Percentiles rank a stretch among this genome's conserved stretches.
phyloP scores from a whole-genome alignment of 192 early-diverging fungal species.

The Backusella morwellensis region DNA sequence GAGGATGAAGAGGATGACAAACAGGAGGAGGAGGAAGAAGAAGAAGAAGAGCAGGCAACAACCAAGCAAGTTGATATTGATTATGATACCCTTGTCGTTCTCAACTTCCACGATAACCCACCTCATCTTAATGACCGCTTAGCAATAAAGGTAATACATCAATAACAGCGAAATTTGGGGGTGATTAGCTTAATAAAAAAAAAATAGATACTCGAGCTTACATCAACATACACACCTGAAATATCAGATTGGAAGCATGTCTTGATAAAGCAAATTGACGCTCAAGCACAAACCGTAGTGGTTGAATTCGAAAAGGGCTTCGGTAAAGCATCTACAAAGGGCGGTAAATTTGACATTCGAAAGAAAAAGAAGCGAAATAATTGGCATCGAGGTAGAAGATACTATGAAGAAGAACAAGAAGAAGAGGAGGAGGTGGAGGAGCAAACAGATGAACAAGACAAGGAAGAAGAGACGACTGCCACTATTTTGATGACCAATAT shows the following conservation, averaged over 20 bases:
- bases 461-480: not conserved
- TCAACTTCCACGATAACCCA: not conserved
- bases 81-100: not conserved
- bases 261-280: not conserved
- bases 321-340: slow-evolving; percentile 7
- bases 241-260: slow-evolving; percentile 10
- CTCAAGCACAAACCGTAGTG: not conserved
- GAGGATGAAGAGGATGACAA: not conserved
- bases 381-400: not conserved
- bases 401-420: not conserved
- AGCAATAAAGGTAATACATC: slow-evolving; percentile 3
- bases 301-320: not conserved
- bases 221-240: slow-evolving; percentile 11
- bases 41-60: not conserved
- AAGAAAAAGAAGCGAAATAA: not conserved
- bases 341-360: slow-evolving; percentile 11
- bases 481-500: not conserved
- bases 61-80: not conserved
- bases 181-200: not conserved
- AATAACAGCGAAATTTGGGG: not conserved
- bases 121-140: not conserved
- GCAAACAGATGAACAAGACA: not conserved
- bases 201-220: slow-evolving; percentile 3
- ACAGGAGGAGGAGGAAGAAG: not conserved
- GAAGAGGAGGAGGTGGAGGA: not conserved